Conservation (phyloP, 768 basidiomycete genomes). For the Cystobasidium ongulense region DNA sequence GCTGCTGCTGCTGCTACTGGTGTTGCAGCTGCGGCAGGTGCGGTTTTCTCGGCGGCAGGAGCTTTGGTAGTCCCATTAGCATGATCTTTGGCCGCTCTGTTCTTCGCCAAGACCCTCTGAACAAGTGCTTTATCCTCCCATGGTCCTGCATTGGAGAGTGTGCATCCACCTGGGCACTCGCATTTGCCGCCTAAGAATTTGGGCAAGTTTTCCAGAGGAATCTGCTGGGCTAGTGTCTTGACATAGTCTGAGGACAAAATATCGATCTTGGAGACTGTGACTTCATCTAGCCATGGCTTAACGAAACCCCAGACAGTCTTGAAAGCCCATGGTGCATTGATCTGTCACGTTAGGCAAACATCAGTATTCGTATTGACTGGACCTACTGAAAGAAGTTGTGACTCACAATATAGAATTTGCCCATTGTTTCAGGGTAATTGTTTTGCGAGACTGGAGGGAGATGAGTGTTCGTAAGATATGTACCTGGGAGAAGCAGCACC, state of each 20-base stretch:
- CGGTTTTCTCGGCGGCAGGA: background rate
- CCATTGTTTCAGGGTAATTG: constrained; percentile 81
- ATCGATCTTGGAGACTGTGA: constrained; percentile 88
- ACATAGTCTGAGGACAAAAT: constrained; percentile 73
- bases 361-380: background rate
- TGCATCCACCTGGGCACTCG: constrained; percentile 69
- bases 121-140: constrained; percentile 23
- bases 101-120: constrained; percentile 8
- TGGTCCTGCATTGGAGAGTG: constrained; percentile 69
- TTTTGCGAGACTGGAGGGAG: constrained; percentile 63
- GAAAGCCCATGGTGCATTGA: constrained; percentile 93
- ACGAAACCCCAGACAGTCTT: constrained; percentile 75
- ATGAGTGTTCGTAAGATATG: background rate
- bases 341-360: constrained; percentile 40
- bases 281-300: constrained; percentile 89
- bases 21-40: background rate
- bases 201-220: constrained; percentile 73
- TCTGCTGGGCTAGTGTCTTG: constrained; percentile 68
- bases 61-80: background rate
- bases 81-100: background rate
- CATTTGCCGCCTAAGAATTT: constrained; percentile 72
- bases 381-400: no score
- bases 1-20: background rate
- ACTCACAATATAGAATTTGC: constrained; percentile 97
- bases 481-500: background rate